Conservation (phyloP, 306 rosid genomes). For the Abrus precatorius region DNA sequence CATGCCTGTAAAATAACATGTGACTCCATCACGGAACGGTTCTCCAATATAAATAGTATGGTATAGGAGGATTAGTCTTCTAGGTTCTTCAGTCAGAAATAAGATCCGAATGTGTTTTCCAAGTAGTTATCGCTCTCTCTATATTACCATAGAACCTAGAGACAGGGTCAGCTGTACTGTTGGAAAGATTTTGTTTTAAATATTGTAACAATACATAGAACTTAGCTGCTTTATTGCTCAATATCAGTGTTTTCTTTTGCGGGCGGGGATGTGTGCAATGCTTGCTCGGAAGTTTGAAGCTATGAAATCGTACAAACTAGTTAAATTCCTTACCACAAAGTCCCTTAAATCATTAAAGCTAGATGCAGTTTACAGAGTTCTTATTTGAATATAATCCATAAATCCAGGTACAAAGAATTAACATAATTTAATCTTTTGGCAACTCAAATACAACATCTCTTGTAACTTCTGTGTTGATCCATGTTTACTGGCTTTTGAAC, state of each 20-base stretch:
- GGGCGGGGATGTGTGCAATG: not conserved
- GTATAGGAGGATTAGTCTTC: constrained; percentile 51
- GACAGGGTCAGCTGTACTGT: constrained; percentile 15
- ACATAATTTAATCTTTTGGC: not conserved
- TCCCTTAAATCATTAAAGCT: not conserved
- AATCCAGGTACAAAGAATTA: constrained; percentile 13
- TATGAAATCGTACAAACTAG: constrained; percentile 3
- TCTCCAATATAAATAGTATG: constrained; percentile 48
- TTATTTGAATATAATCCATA: not conserved
- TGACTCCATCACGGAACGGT: constrained; percentile 52
- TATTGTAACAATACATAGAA: constrained; percentile 40
- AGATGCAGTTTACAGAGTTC: too few species aligned
- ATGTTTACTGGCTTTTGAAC: too few species aligned
- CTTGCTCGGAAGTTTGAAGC: not conserved
- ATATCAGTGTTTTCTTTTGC: not conserved
- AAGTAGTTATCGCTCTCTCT: constrained; percentile 28
- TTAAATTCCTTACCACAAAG: not conserved
- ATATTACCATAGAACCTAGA: constrained; percentile 47
- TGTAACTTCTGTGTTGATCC: not conserved
- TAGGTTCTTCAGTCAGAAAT: constrained; percentile 45
- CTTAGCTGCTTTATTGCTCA: not conserved
- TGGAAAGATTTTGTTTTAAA: constrained; percentile 32
- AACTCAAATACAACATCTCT: not conserved
- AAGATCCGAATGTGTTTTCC: constrained; percentile 49
- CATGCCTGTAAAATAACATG: constrained; percentile 35